Evolutionary conservation across 2,329 filamentous ascomycete genomes (phyloP).

Genomic region (Hysterium pulicare): DNA sequence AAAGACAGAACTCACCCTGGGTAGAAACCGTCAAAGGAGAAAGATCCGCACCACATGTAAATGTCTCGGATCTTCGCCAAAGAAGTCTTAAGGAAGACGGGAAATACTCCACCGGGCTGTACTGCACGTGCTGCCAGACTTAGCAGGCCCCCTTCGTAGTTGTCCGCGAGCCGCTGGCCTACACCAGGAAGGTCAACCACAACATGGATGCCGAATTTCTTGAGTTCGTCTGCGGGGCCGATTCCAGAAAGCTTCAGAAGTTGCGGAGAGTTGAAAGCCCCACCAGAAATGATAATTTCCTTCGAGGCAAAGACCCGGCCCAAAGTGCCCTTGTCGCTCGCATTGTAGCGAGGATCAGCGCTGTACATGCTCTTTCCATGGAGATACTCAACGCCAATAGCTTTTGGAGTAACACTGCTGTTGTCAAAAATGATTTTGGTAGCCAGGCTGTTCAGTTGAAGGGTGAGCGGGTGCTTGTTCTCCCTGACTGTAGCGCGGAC

Average conservation of each 20-base stretch:
- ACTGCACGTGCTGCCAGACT: slow-evolving; percentile 16
- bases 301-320: slow-evolving; percentile 26
- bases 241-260: slow-evolving; percentile 38
- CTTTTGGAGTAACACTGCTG: slow-evolving; percentile 23
- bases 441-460: slow-evolving; percentile 36
- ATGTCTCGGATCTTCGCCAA: slow-evolving; percentile 22
- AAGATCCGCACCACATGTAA: slow-evolving; percentile 28
- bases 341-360: slow-evolving; percentile 38
- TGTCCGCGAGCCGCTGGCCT: slow-evolving; percentile 22
- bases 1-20: slow-evolving; percentile 11
- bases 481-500: slow-evolving; percentile 47
- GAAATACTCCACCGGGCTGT: slow-evolving; percentile 19
- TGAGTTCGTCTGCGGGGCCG: slow-evolving; percentile 21
- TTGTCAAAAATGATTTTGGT: slow-evolving; percentile 40
- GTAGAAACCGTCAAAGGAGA: slow-evolving; percentile 28
- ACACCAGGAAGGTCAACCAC: slow-evolving; percentile 21
- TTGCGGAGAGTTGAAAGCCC: slow-evolving; percentile 43
- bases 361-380: slow-evolving; percentile 40
- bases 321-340: slow-evolving; percentile 7
- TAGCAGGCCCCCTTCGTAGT: slow-evolving; percentile 21
- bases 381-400: slow-evolving; percentile 44
- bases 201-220: slow-evolving; percentile 16
- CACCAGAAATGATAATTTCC: slow-evolving; percentile 45
- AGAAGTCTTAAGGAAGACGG: slow-evolving; percentile 23
- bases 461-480: slow-evolving; percentile 21